Percentiles rank a stretch among this genome's conserved stretches.
phyloP scores from a whole-genome alignment of 768 basidiomycete genomes.

The Tulasnella sp. region DNA sequence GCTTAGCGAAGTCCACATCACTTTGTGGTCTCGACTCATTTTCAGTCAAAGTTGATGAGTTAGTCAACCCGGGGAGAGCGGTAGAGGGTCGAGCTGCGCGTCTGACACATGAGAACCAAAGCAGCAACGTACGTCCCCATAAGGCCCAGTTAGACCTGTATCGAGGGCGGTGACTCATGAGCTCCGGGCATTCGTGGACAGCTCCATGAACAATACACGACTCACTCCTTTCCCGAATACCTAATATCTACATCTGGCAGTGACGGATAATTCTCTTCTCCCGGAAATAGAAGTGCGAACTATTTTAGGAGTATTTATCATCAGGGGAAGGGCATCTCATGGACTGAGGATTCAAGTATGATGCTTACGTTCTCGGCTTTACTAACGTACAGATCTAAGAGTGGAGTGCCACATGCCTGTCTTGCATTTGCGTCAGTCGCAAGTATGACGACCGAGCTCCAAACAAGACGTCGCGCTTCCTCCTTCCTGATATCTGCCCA shows the following conservation, averaged over 20 bases:
- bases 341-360: too few relatives aligned
- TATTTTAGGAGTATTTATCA: background rate
- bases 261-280: slow-evolving; percentile 5
- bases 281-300: slow-evolving; percentile 16
- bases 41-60: too few relatives aligned
- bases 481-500: slow-evolving; percentile 15
- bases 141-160: slow-evolving; percentile 9
- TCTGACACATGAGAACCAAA: slow-evolving; percentile 5
- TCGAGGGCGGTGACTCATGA: background rate
- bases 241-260: background rate
- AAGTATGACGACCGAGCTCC: slow-evolving; percentile 16
- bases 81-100: background rate
- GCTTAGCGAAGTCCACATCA: slow-evolving; percentile 8
- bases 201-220: background rate
- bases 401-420: slow-evolving; percentile 2
- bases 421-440: slow-evolving; percentile 1
- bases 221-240: slow-evolving; percentile 13
- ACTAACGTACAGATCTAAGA: slow-evolving; percentile 9
- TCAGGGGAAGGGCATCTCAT: background rate
- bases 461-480: slow-evolving; percentile 16
- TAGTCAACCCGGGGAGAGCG: too few relatives aligned
- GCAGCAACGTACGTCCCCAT: slow-evolving; percentile 5
- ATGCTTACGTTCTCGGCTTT: slow-evolving; percentile 14
- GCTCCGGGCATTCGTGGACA: background rate
- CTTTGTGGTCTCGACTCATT: background rate